Evolutionary conservation across 208 protist species (phyloP), one percentile per base, ranked within the genome.

Genomic region (Crithidia brevicula): DNA sequence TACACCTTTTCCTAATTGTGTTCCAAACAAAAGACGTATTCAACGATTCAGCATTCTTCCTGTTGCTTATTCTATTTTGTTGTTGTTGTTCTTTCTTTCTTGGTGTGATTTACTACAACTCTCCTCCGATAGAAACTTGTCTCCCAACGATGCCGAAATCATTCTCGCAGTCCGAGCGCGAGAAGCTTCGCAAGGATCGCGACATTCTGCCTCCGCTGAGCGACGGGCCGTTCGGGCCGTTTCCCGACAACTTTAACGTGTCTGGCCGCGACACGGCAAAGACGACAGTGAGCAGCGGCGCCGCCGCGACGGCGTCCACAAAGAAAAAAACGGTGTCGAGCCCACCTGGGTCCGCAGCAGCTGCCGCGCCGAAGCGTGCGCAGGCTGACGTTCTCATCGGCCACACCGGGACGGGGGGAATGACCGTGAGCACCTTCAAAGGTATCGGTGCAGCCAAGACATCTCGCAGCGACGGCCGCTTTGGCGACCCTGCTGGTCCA

Each of bases 401-500:
- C 18, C 90, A 91, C 82, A 92, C 87, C 1, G 90, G 90, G 38
- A 91, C 67, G 7, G 90, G 90, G 5, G 90, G 90, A 31, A 91
- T 96, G 87, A 74, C 81, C 0, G 82, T 87, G 71, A 96, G 90
- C 77, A 92, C 87, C 33, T 92, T 96, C 73, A 90, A 91, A 42
- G 73, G 81, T 33, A 79, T 40, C 43, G 83, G 72, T 0, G 71
- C 58, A 9, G 69, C 71, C 0, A 50, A 75, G 33, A 78, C 57
- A 23, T 82, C 84, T 9, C 71, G 82, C 23, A 78, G 70, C 60
- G 74, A 89, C 61, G 89, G 89, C 28, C 79, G 86, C 43, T 95
- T 95, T 75, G 89, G 89, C 20, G 80, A 92, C 60, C 84, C 85
- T 0, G 59, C 60, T 6, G 90, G 90, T 13, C 90, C 90, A n/a